These are phyloP conservation scores for Massariosphaeria phaeospora DNA, from an alignment of 495 filamentous ascomycete species.

Conservation along the genomic window DNA sequence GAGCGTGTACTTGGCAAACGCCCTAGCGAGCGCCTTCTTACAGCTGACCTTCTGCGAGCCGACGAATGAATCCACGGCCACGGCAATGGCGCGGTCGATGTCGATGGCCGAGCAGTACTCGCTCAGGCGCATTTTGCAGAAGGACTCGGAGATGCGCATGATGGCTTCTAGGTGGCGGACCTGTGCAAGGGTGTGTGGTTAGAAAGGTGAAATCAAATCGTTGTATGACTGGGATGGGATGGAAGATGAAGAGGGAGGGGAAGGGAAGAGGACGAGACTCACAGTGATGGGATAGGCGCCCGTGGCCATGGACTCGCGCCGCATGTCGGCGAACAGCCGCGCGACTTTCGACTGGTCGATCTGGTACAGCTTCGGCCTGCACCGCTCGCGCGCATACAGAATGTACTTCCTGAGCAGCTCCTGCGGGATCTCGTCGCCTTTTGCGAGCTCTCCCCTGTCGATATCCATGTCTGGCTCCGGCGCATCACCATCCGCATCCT, in stretches of 20 bases:
- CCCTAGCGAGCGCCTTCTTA: conserved; percentile 93
- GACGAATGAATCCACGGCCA: conserved; percentile 94
- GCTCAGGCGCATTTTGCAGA: conserved; percentile 91
- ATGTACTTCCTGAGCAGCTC: conserved; percentile 95
- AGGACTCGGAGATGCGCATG: conserved; percentile 86
- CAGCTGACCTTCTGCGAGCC: conserved; percentile 94
- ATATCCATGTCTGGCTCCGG: conserved; percentile 51
- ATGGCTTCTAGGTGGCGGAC: conserved; percentile 97
- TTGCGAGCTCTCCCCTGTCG: conserved; percentile 47
- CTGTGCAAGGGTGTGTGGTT: too few relatives aligned
- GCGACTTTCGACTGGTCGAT: conserved; percentile 98
- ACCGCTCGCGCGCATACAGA: conserved; percentile 86
- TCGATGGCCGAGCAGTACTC: conserved; percentile 87
- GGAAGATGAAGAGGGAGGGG: too few relatives aligned
- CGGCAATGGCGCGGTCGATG: conserved; percentile 95
- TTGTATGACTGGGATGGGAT: neutral
- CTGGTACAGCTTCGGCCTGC: conserved; percentile 88
- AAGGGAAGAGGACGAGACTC: conserved; percentile 42
- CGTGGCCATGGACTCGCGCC: conserved; percentile 83
- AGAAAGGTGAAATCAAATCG: conserved; percentile 9
- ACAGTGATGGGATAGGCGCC: conserved; percentile 98
- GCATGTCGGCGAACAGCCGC: conserved; percentile 91
- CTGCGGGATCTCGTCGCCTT: conserved; percentile 77
- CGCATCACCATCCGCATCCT: conserved; percentile 49
- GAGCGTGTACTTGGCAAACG: conserved; percentile 87